Base-by-base conservation (phyloP, 768 basidiomycete genomes). In the Rubroboletus pulcherrimus region DNA sequence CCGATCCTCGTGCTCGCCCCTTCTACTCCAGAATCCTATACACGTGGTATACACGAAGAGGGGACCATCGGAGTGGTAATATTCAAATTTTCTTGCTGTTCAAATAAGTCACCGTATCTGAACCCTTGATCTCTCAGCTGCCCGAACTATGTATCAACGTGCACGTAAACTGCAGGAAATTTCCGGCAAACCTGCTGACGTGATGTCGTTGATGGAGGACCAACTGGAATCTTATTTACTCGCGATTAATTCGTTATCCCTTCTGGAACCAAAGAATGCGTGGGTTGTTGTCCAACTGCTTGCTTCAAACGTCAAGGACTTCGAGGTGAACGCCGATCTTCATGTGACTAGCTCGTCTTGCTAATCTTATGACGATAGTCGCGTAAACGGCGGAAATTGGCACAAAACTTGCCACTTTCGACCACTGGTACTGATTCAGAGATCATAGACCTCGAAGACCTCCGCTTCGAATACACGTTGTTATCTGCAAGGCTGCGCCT, bases 21-120 rank as follows among this genome's bases (percentile, higher is more conserved):
- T 86, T 84, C 66, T 98, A 96, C 75, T 86, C 93, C 35, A 83
- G 85, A 64, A 91, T 98, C 51, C 74, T 98, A n/a, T 96, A 97
- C 72, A 87, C 92, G 45, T 98, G 93, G 93, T 88, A 93, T 69
- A 82, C 88, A 62, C 79, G 81, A 53, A 79, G 91, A 68, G 90
- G 91, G 29, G 93, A 98, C 70, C 93, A 94, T 73, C 84, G 93
- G 49, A 93, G 83, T 69, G 97, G 96, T 95, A 69, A 71, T 84
- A 77, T 58, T 56, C 42, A 31, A 39, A 34, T 40, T 66, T 51
- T 51, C 26, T 56, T 53, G 37, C 53, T 49, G 51, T 54, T 57
- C 34, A 52, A 39, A 33, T 33, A 34, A 42, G 45, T 44, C 57
- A 54, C 29, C 12, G 10, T 58, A 60, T 62, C 63, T 64, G 59